A percentile compares a stretch with the other conserved stretches of the same genome.
Evolutionary conservation across 2,329 filamentous ascomycete genomes (phyloP).

Genomic region (Aureobasidium mangrovei): DNA sequence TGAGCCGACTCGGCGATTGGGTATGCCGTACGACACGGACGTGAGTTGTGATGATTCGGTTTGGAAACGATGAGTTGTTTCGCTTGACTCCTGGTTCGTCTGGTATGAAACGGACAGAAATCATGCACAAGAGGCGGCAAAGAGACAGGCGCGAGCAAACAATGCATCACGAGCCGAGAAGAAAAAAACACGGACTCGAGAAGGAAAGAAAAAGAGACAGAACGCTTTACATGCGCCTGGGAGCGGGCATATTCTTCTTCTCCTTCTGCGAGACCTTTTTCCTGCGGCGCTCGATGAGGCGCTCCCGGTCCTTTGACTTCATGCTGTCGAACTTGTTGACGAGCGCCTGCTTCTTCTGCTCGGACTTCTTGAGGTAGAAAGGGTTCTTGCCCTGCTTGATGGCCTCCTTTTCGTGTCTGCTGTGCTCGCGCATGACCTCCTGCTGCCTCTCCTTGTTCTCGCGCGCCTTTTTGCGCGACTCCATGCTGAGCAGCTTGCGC

Average conservation of each 20-base stretch:
- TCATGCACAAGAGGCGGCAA: too few species aligned
- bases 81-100: too few species aligned
- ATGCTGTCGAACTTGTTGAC: slow-evolving; percentile 71
- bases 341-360: slow-evolving; percentile 79
- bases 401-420: slow-evolving; percentile 71
- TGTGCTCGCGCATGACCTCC: slow-evolving; percentile 64
- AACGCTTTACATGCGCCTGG: slow-evolving; percentile 4
- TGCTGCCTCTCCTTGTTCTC: slow-evolving; percentile 60
- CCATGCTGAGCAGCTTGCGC: slow-evolving; percentile 65
- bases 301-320: slow-evolving; percentile 77
- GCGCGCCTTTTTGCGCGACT: slow-evolving; percentile 65
- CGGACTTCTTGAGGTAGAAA: slow-evolving; percentile 82
- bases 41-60: too few species aligned
- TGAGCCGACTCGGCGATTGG: too few species aligned
- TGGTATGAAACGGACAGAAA: too few species aligned
- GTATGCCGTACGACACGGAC: too few species aligned
- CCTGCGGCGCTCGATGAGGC: slow-evolving; percentile 72
- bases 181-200: background rate
- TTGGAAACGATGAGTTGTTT: too few species aligned
- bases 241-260: slow-evolving; percentile 50
- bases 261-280: slow-evolving; percentile 87
- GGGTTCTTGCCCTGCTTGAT: slow-evolving; percentile 84
- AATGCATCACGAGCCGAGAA: too few species aligned
- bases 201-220: background rate
- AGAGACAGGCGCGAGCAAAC: too few species aligned